Base-by-base conservation (phyloP, 1,139 yeast species). In the Saccharomyces uvarum region DNA sequence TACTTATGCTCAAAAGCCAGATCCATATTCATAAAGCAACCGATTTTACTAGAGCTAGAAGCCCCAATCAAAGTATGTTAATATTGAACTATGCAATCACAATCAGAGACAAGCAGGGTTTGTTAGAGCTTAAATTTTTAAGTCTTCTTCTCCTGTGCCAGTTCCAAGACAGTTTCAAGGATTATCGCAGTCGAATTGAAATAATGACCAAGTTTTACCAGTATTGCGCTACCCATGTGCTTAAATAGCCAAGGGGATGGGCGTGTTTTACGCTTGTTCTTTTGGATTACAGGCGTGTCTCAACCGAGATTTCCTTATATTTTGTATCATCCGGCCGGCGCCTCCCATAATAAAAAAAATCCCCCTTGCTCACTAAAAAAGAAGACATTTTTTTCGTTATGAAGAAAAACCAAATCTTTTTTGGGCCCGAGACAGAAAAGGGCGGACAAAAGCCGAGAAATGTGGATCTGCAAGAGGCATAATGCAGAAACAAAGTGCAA, bases 21-120 rank as follows among this genome's bases (percentile, higher is more conserved):
- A 74, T 97, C 95, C 72, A 93, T 93, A 67, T 91, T 93, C 74
- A 93, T 93, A 71, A 96, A 89, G 73, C 99, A 93, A 75, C 99
- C 99, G 53, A 93, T 93, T 63, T 77, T 93, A 64, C 78, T 93
- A 66, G 98, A 93, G 72, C 81, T 93, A 64, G 98, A 91, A 73
- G 98, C 99, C 28, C 99, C 99, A 54, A 91, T 93, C 69, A 93
- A 93, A 74, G 85, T 85, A 63, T 77, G 86, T 75, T 38, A 38
- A 11, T 38, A 9, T 38, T 16, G 44, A 38, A 38, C n/a, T 38
- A 9, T 3, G 24, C 44, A 38, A 38, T 2, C 24, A 16, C 14
- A 52, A 27, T 9, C 24, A 19, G n/a, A 38, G 42, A 38, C 8
- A 29, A 21, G 11, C 8, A 29, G 38, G 11, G 13, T 46, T 8